phyloP scores from a whole-genome alignment of 2,329 filamentous ascomycete species.

The Aspergillus sojae region DNA sequence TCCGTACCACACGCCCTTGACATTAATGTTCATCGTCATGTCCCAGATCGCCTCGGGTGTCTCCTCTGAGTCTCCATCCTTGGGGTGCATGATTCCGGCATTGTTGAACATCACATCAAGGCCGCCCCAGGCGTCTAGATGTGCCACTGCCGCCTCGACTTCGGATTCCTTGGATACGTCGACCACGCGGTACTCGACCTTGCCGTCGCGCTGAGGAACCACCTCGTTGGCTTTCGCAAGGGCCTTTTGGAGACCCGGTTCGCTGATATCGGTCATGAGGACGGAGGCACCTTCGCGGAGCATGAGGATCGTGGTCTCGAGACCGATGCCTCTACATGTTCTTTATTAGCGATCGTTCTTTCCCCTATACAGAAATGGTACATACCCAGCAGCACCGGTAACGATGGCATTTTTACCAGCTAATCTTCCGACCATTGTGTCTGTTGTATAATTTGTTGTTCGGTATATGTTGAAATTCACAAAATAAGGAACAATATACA shows the following conservation, averaged over 20 bases:
- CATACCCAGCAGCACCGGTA: constrained; percentile 25
- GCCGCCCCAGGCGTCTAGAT: constrained; percentile 81
- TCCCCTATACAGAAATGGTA: no score
- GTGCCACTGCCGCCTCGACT: constrained; percentile 72
- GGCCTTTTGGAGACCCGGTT: constrained; percentile 74
- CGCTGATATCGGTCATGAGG: constrained; percentile 83
- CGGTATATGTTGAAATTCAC: neutral
- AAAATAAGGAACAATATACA: no score
- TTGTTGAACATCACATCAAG: constrained; percentile 96
- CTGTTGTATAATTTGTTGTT: neutral
- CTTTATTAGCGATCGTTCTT: neutral
- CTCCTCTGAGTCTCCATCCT: constrained; percentile 76
- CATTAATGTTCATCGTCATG: constrained; percentile 89
- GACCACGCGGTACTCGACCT: constrained; percentile 35
- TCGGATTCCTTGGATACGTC: constrained; percentile 87
- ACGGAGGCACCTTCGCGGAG: constrained; percentile 84
- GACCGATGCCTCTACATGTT: constrained; percentile 73
- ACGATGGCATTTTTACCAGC: constrained; percentile 26
- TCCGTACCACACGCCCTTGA: constrained; percentile 97
- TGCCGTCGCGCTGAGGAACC: constrained; percentile 52
- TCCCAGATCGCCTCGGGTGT: constrained; percentile 94
- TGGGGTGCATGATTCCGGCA: constrained; percentile 91
- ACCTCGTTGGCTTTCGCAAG: constrained; percentile 73
- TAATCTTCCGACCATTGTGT: constrained; percentile 25
- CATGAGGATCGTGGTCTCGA: constrained; percentile 89